Evolutionary conservation across 2,329 filamentous ascomycete genomes (phyloP), one percentile per base, ranked within the genome.

Genomic region (Diaporthe helianthi): DNA sequence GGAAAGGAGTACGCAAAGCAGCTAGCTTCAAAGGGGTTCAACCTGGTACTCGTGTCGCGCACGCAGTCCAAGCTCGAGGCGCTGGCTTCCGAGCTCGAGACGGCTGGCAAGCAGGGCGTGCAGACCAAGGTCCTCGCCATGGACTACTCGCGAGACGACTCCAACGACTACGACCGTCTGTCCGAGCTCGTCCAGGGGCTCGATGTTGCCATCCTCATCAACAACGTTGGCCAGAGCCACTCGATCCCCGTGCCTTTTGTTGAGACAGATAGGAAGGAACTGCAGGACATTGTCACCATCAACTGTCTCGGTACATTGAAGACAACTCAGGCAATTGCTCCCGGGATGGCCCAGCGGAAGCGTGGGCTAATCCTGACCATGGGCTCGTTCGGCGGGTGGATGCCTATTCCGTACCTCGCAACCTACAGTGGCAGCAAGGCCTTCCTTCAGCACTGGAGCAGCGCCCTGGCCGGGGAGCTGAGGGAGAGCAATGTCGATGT

Each of bases 361-460:
- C 89, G 90, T 69, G 96, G 97, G 29, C 86, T 99, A 44, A 93
- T 99, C 76, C 85, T 99, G 67, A 99, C 95, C 69, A 98, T 99
- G 94, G 96, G 95, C 55, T 98, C 94, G 13, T 97, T 98, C 78
- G 96, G 92, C 72, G 97, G 96, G 74, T 91, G 97, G 82, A 89
- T 96, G 71, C 96, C 96, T 9, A 97, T 93, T 0, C 94, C 97
- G 7, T 90, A 96, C 67, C 87, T 99, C 53, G 96, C 96, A 15
- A 98, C 96, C 3, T 99, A 99, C 86, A 97, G 93, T 53, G 96
- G 96, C 73, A 96, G 92, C 88, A 99, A 99, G 83, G 95, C 96
- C 1, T 99, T 99, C 87, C 86, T 99, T 60, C 95, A 98, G 82
- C 91, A 97, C 78, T 99, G 96, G 96, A 97, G 92, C 73, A 92